Conservation (phyloP, 1,284 basidiomycete genomes). For the Moniliella sp. region DNA sequence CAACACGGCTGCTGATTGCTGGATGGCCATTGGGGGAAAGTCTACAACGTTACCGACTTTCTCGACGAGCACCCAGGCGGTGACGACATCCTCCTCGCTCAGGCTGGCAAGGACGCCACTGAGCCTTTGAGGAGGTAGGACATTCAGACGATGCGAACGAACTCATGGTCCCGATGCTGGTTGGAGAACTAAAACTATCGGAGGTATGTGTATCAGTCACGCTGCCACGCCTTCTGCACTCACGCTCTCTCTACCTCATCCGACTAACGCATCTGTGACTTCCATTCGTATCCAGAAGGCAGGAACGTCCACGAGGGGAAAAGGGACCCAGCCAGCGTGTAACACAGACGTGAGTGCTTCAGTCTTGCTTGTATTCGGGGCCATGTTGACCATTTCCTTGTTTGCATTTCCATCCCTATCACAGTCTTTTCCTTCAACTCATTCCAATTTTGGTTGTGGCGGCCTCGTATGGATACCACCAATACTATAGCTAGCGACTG, state of each 20-base stretch:
- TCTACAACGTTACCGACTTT: constrained; percentile 39
- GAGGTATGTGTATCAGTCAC: no score
- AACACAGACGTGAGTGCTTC: no score
- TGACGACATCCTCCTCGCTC: constrained; percentile 82
- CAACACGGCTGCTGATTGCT: constrained; percentile 47
- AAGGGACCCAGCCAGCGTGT: no score
- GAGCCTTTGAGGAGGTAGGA: constrained; percentile 96
- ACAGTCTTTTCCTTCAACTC: constrained; percentile 26
- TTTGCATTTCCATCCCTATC: constrained; percentile 1
- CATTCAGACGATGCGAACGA: constrained; percentile 92
- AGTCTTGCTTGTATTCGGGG: no score
- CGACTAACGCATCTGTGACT: no score
- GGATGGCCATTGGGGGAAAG: constrained; percentile 37
- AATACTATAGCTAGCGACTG: no score
- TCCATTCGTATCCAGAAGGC: no score
- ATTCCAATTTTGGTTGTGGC: constrained; percentile 14
- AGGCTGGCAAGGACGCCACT: constrained; percentile 81
- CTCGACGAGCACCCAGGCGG: constrained; percentile 70
- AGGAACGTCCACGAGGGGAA: no score
- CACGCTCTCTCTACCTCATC: no score
- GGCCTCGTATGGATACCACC: constrained; percentile 18
- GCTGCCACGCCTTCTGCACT: no score
- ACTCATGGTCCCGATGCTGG: constrained; percentile 46
- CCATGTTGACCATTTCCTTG: not conserved
- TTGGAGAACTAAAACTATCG: constrained; percentile 43